A percentile compares a stretch with the other conserved stretches of the same genome.
Conservation (phyloP, 2,329 filamentous ascomycete species). For the Incumbomyces lentus region DNA sequence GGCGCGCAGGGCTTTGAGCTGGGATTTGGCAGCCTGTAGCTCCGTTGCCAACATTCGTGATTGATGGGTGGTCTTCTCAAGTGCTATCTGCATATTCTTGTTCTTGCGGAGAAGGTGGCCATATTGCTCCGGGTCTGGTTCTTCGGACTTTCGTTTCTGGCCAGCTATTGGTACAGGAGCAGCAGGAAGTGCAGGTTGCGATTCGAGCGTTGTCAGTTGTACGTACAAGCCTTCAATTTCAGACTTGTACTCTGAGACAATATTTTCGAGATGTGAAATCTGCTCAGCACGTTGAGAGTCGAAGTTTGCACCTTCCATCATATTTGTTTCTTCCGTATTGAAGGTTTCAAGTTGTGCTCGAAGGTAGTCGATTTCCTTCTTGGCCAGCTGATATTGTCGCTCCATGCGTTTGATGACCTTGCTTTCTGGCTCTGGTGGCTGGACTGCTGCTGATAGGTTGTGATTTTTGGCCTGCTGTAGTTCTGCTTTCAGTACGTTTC, state of each 20-base stretch:
- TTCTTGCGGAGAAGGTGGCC: slow-evolving; percentile 82
- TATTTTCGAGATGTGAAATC: slow-evolving; percentile 69
- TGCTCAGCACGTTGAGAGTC: slow-evolving; percentile 60
- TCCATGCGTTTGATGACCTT: slow-evolving; percentile 67
- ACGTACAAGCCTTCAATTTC: slow-evolving; percentile 66
- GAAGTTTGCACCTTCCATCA: slow-evolving; percentile 61
- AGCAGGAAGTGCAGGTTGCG: slow-evolving; percentile 25
- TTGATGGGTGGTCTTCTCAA: slow-evolving; percentile 59
- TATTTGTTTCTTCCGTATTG: slow-evolving; percentile 76
- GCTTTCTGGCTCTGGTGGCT: slow-evolving; percentile 38
- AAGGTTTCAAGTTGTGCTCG: slow-evolving; percentile 84
- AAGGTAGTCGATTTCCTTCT: slow-evolving; percentile 90
- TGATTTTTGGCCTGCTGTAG: slow-evolving; percentile 57
- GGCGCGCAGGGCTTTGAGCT: slow-evolving; percentile 57
- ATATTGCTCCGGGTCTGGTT: slow-evolving; percentile 46
- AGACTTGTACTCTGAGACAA: slow-evolving; percentile 74
- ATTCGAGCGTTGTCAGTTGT: slow-evolving; percentile 60
- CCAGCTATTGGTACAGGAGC: slow-evolving; percentile 28
- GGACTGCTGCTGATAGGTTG: slow-evolving; percentile 26
- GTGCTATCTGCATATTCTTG: slow-evolving; percentile 69
- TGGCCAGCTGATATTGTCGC: slow-evolving; percentile 69
- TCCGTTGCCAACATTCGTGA: slow-evolving; percentile 64
- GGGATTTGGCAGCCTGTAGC: slow-evolving; percentile 59
- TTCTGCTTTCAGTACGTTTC: slow-evolving; percentile 52
- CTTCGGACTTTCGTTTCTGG: slow-evolving; percentile 51